These are phyloP conservation scores for Dalbergia oliveri DNA, from an alignment of 306 rosid species.

Conservation along the genomic window DNA sequence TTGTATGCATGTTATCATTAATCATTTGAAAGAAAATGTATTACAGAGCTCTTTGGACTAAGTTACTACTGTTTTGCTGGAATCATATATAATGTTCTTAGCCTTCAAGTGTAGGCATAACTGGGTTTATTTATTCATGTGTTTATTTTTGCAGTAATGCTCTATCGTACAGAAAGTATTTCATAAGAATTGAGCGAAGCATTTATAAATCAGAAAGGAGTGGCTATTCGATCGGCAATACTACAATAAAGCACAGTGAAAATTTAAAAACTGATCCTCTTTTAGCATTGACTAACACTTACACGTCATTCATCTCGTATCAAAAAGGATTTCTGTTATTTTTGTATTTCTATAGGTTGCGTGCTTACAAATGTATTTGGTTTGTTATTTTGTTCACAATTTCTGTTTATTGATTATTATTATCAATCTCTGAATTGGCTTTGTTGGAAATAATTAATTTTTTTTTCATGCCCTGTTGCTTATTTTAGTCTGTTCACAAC, in stretches of 20 bases:
- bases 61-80: conserved; percentile 10
- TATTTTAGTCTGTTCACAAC: conserved; percentile 56
- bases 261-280: too few relatives aligned
- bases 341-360: conserved; percentile 24
- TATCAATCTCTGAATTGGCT: conserved; percentile 38
- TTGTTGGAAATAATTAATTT: conserved; percentile 26
- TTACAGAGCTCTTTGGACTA: neutral
- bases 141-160: neutral
- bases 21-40: neutral
- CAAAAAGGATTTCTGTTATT: too few relatives aligned
- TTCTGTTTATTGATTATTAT: conserved; percentile 7
- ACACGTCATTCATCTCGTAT: too few relatives aligned
- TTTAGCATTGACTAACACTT: too few relatives aligned
- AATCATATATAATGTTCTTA: neutral
- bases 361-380: conserved; percentile 28
- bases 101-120: neutral
- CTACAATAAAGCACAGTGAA: too few relatives aligned
- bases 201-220: too few relatives aligned
- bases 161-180: too few relatives aligned
- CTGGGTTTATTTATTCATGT: conserved; percentile 1
- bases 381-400: conserved; percentile 36
- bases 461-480: conserved; percentile 35
- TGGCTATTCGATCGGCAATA: too few relatives aligned
- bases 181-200: too few relatives aligned
- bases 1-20: neutral